Evolutionary conservation across 2,329 filamentous ascomycete genomes (phyloP).

Genomic region (Exophiala oligosperma): DNA sequence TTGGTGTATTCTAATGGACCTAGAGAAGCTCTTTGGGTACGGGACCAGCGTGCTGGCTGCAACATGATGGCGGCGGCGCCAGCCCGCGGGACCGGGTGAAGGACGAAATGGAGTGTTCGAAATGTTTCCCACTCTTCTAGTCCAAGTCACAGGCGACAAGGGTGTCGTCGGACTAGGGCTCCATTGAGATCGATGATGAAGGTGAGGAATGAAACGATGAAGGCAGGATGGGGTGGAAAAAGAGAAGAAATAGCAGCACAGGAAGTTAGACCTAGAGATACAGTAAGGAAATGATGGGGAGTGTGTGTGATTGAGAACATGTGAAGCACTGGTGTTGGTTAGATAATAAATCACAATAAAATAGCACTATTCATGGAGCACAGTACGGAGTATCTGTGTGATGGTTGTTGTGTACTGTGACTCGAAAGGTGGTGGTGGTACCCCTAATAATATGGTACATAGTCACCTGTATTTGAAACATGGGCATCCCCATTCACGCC

Average conservation of each 20-base stretch:
- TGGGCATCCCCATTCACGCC: no score
- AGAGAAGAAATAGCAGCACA: neutral
- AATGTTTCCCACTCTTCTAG: slow-evolving; percentile 12
- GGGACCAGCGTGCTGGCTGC: slow-evolving; percentile 10
- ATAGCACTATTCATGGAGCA: no score
- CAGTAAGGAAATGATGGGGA: no score
- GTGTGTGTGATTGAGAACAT: no score
- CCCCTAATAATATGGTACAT: no score
- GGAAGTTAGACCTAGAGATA: neutral
- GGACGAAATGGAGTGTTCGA: slow-evolving; percentile 14
- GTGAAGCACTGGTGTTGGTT: no score
- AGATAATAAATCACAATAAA: no score
- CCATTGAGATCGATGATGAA: neutral
- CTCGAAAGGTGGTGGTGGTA: no score
- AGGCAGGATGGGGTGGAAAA: neutral
- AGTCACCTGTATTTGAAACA: no score
- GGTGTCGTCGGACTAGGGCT: neutral
- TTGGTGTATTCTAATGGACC: neutral
- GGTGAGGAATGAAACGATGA: neutral
- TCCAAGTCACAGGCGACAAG: neutral
- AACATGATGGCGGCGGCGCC: slow-evolving; percentile 16
- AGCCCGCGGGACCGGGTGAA: slow-evolving; percentile 18
- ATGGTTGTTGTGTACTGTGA: no score
- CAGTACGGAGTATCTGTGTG: no score
- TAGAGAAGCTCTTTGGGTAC: neutral